Evolutionary conservation across 2,329 filamentous ascomycete species (phyloP).

Genomic region (Fusarium sp.): DNA sequence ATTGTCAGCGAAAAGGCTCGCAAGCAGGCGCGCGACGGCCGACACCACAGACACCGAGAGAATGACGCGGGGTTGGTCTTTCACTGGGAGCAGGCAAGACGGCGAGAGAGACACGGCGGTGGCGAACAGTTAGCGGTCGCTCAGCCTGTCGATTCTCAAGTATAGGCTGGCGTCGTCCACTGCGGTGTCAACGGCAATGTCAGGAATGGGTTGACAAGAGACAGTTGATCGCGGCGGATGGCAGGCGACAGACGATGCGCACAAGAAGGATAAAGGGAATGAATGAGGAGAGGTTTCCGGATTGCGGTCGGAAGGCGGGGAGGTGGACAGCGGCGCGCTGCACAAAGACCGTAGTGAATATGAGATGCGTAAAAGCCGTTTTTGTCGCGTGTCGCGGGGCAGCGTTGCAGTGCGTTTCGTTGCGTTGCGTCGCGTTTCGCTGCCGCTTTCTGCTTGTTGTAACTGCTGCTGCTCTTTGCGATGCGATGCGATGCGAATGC

Average conservation of each 20-base stretch:
- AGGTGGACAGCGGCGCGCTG: conserved; percentile 43
- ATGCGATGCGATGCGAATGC: conserved; percentile 33
- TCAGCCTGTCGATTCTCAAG: conserved; percentile 28
- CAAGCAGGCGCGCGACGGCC: conserved; percentile 47
- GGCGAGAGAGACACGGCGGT: conserved; percentile 35
- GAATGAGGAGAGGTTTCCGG: conserved; percentile 26
- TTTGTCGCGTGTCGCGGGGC: conserved; percentile 42
- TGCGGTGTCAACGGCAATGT: conserved; percentile 20
- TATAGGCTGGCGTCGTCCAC: conserved; percentile 35
- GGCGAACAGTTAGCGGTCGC: conserved; percentile 40
- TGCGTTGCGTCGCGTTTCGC: conserved; percentile 38
- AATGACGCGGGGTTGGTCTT: conserved; percentile 47
- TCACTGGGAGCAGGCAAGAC: conserved; percentile 33
- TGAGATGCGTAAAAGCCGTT: conserved; percentile 22
- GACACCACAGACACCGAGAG: conserved; percentile 42
- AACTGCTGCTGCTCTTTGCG: conserved; percentile 35
- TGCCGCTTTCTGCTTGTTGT: conserved; percentile 35
- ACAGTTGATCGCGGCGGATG: conserved; percentile 32
- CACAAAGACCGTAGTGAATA: conserved; percentile 32
- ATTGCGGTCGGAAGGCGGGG: conserved; percentile 45
- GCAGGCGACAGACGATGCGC: conserved; percentile 18
- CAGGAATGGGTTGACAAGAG: conserved; percentile 10
- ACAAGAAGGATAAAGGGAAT: conserved; percentile 27
- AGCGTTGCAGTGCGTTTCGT: conserved; percentile 40
- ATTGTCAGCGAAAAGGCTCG: conserved; percentile 52